Conservation (phyloP, 2,329 filamentous ascomycete species). For the Davidsoniella neocaledoniae region DNA sequence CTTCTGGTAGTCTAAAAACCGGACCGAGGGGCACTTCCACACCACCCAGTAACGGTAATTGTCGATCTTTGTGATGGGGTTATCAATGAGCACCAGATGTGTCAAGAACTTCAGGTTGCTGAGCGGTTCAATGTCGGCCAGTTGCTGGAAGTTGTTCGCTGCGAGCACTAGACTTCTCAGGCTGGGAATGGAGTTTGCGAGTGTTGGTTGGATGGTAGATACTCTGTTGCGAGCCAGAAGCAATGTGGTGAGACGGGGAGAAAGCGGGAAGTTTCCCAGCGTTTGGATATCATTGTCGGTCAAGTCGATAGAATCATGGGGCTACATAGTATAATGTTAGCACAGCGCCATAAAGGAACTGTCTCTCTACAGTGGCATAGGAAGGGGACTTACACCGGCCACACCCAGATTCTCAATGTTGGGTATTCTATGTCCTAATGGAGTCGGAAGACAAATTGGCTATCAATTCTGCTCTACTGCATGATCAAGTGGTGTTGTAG, state of each 20-base stretch:
- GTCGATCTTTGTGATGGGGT: conserved; percentile 68
- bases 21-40: conserved; percentile 67
- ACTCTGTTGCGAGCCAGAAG: conserved; percentile 84
- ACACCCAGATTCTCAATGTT: conserved; percentile 95
- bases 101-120: conserved; percentile 51
- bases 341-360: background rate
- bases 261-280: conserved; percentile 83
- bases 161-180: conserved; percentile 69
- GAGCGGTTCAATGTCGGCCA: conserved; percentile 77
- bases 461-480: conserved; percentile 65
- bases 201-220: conserved; percentile 56
- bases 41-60: conserved; percentile 86
- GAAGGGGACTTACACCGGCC: conserved; percentile 52
- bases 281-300: conserved; percentile 93
- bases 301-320: conserved; percentile 92
- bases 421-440: conserved; percentile 91
- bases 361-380: background rate
- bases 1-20: conserved; percentile 85
- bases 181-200: conserved; percentile 64
- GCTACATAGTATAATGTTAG: conserved; percentile 29
- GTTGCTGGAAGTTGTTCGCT: conserved; percentile 64
- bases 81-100: conserved; percentile 68
- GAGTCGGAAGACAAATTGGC: conserved; percentile 29
- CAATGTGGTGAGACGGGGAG: conserved; percentile 71
- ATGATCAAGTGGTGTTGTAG: conserved; percentile 57